phyloP scores from a whole-genome alignment of 2,329 filamentous ascomycete genomes.

The Ceratocystis colombiana region DNA sequence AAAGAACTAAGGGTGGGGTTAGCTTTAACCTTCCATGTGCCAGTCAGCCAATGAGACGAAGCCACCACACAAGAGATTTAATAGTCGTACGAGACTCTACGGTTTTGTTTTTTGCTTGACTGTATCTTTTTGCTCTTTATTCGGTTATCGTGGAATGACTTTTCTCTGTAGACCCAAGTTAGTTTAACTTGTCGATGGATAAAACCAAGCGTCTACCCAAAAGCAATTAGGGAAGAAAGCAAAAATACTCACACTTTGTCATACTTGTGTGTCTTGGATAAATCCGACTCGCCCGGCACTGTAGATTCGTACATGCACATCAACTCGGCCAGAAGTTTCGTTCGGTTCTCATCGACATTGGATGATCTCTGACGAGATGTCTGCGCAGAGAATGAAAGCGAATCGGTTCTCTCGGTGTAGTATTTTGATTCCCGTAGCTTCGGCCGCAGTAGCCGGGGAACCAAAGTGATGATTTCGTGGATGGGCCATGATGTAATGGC shows the following conservation, averaged over 20 bases:
- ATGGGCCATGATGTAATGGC: slow-evolving; percentile 46
- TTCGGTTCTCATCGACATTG: slow-evolving; percentile 45
- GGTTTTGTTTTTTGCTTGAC: slow-evolving; percentile 42
- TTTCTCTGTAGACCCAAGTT: slow-evolving; percentile 34
- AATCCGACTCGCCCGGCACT: slow-evolving; percentile 40
- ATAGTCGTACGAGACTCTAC: slow-evolving; percentile 28
- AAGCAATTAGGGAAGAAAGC: background rate
- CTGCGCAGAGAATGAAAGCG: slow-evolving; percentile 47
- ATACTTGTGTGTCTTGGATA: slow-evolving; percentile 41
- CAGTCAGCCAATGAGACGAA: slow-evolving; percentile 3
- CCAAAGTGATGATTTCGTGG: slow-evolving; percentile 36
- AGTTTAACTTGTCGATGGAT: background rate
- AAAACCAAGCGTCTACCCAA: background rate
- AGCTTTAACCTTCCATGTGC: background rate
- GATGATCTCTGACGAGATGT: slow-evolving; percentile 42
- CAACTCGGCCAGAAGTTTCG: slow-evolving; percentile 42
- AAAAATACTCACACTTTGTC: slow-evolving; percentile 37
- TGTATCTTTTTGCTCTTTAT: slow-evolving; percentile 41
- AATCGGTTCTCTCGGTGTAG: slow-evolving; percentile 43
- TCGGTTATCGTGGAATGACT: slow-evolving; percentile 38
- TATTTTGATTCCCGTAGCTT: slow-evolving; percentile 45
- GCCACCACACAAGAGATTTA: slow-evolving; percentile 29
- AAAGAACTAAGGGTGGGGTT: background rate
- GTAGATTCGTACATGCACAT: slow-evolving; percentile 39
- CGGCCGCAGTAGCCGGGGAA: slow-evolving; percentile 42